Percentiles rank a stretch among this genome's conserved stretches.
These are phyloP conservation scores for Hypoxylon sp. DNA, from an alignment of 2,329 filamentous ascomycete genomes.

Conservation along the genomic window DNA sequence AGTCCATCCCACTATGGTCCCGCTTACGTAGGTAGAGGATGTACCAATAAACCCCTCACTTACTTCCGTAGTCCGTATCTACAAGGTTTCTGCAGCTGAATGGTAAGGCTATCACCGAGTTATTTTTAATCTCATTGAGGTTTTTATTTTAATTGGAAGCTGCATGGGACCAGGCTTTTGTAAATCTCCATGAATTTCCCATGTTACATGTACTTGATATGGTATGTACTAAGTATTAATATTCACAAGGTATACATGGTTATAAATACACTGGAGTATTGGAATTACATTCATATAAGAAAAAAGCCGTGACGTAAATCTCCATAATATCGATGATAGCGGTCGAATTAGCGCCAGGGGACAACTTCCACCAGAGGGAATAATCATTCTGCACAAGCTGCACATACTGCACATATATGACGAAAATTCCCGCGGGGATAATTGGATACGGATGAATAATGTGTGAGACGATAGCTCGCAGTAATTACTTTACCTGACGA, in stretches of 20 bases:
- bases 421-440: constrained; percentile 39
- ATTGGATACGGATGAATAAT: neutral
- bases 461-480: constrained; percentile 16
- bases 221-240: too few relatives aligned
- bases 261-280: neutral
- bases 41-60: constrained; percentile 43
- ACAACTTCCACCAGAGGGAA: neutral
- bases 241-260: too few relatives aligned
- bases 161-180: neutral
- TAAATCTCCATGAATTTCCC: too few relatives aligned
- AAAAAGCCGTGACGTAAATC: constrained; percentile 6
- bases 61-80: constrained; percentile 32
- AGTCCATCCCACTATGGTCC: constrained; percentile 25
- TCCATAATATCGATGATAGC: constrained; percentile 12
- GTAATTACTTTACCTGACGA: constrained; percentile 20
- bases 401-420: constrained; percentile 14
- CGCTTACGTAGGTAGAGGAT: constrained; percentile 34
- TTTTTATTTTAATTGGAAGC: constrained; percentile 13
- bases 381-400: constrained; percentile 2
- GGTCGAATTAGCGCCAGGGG: constrained; percentile 23
- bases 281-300: neutral
- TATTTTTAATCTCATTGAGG: constrained; percentile 35
- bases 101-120: constrained; percentile 38
- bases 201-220: constrained; percentile 3
- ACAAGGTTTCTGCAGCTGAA: constrained; percentile 25